Percentiles rank a stretch among this genome's conserved stretches.
Evolutionary conservation across 768 basidiomycete genomes (phyloP).

Genomic region (Mycena galericulata): DNA sequence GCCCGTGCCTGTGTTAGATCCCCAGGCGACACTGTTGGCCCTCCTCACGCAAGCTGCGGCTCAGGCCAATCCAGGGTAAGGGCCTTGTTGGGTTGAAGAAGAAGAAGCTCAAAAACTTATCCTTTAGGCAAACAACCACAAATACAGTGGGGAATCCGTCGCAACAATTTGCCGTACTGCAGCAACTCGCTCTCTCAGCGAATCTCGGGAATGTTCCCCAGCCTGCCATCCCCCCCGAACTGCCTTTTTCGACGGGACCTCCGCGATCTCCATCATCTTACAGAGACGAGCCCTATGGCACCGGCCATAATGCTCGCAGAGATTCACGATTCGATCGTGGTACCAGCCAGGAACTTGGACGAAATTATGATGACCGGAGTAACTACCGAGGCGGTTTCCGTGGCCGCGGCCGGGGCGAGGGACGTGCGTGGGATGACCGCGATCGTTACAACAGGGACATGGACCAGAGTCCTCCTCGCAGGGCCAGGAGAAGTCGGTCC

Average conservation of each 20-base stretch:
- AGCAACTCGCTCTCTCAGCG: conserved; percentile 79
- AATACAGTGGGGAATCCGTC: conserved; percentile 63
- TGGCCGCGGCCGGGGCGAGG: conserved; percentile 69
- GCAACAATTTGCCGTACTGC: conserved; percentile 77
- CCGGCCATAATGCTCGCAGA: conserved; percentile 42
- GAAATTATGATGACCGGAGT: conserved; percentile 64
- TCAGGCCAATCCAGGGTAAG: conserved; percentile 52
- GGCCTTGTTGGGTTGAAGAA: conserved; percentile 12
- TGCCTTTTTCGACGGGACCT: conserved; percentile 47
- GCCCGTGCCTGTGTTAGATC: conserved; percentile 51
- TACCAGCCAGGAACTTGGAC: conserved; percentile 63
- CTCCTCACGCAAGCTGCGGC: conserved; percentile 73
- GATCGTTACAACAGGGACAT: conserved; percentile 63
- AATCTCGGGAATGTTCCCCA: conserved; percentile 50
- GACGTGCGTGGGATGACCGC: conserved; percentile 69
- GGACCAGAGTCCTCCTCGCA: conserved; percentile 54
- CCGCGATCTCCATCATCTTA: conserved; percentile 50
- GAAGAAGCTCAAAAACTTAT: conserved; percentile 23
- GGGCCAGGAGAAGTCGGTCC: conserved; percentile 74
- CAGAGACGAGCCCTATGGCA: conserved; percentile 58
- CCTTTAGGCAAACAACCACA: conserved; percentile 70
- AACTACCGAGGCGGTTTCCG: conserved; percentile 66
- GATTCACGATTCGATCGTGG: conserved; percentile 60
- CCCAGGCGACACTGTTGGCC: conserved; percentile 77
- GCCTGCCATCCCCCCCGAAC: conserved; percentile 44